phyloP scores from a whole-genome alignment of 192 early-diverging fungal genomes.

The Umbelopsis sp. region DNA sequence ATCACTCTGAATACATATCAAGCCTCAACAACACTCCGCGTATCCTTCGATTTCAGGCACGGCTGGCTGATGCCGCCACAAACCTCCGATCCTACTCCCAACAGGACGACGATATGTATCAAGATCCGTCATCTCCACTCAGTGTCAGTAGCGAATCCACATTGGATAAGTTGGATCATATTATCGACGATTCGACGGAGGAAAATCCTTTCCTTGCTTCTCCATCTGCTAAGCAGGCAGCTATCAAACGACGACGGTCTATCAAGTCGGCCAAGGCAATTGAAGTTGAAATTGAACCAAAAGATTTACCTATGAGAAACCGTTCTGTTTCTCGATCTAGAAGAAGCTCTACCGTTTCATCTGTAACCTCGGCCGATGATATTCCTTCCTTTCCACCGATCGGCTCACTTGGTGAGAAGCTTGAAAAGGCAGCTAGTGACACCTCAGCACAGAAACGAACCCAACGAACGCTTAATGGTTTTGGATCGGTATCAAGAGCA shows the following conservation, averaged over 20 bases:
- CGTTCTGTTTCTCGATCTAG: not conserved
- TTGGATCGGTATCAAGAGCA: constrained; percentile 6
- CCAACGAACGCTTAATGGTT: not conserved
- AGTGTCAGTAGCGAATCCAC: constrained; percentile 7
- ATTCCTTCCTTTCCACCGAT: not conserved
- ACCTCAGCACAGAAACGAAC: not conserved
- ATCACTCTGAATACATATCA: constrained; percentile 10
- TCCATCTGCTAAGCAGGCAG: not conserved
- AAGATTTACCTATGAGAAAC: not conserved
- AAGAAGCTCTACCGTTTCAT: constrained; percentile 14
- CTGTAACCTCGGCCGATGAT: not conserved
- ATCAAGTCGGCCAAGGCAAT: constrained; percentile 2
- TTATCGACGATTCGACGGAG: not conserved
- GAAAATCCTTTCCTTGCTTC: not conserved
- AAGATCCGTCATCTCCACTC: not conserved
- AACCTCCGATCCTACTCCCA: constrained; percentile 2
- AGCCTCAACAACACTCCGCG: not conserved
- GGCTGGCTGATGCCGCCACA: constrained; percentile 2
- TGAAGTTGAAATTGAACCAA: not conserved
- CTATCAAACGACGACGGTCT: not conserved
- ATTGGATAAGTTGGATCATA: constrained; percentile 2
- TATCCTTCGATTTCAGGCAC: constrained; percentile 13
- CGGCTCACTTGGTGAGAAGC: not conserved
- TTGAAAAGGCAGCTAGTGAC: not conserved
- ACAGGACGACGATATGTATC: not conserved